These are phyloP conservation scores for Metarhizium brunneum DNA, from an alignment of 2,329 filamentous ascomycete genomes.

Conservation along the genomic window DNA sequence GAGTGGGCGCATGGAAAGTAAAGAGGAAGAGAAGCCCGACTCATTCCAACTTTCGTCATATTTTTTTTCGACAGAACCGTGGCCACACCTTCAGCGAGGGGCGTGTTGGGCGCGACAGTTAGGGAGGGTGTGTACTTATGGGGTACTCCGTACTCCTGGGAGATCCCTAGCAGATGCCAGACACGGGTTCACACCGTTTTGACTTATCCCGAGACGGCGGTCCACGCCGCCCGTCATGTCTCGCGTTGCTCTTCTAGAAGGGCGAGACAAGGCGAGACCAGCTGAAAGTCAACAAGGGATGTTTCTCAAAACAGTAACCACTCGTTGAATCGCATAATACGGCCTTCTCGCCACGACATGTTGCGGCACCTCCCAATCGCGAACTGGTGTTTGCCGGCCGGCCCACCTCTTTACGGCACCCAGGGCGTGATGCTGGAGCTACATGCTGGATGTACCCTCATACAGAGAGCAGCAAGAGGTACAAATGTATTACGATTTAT, in stretches of 20 bases:
- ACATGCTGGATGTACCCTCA: background rate
- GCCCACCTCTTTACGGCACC: no score
- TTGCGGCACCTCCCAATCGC: background rate
- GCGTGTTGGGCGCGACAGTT: background rate
- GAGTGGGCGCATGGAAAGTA: background rate
- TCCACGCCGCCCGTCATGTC: slow-evolving; percentile 5
- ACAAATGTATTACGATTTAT: background rate
- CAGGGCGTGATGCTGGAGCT: background rate
- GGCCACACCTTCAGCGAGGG: slow-evolving; percentile 1
- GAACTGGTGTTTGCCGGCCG: background rate
- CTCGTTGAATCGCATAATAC: background rate
- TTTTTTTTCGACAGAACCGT: background rate
- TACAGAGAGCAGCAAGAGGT: background rate
- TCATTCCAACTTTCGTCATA: slow-evolving; percentile 2
- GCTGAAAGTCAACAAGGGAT: slow-evolving; percentile 1
- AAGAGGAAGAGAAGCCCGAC: background rate
- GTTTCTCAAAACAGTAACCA: background rate
- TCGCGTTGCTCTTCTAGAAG: slow-evolving; percentile 9
- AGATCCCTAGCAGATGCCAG: background rate
- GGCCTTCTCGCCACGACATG: background rate
- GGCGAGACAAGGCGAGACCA: background rate
- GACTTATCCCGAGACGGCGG: slow-evolving; percentile 1
- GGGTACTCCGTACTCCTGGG: background rate
- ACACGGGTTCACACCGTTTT: background rate
- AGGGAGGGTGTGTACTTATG: background rate